Conservation (phyloP, 176 grass and related monocot genomes). For the bread wheat (Triticum aestivum) region IWGSC_CS_RefSeq_v2.1 NC_057814.1:408418133-408418632, state of each 20-base stretch:
- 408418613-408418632: conserved; percentile 30
- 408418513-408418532: not conserved
- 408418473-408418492: not conserved
- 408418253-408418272: not conserved
- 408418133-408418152: not conserved
- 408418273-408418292: too few species aligned
- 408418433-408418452: conserved; percentile 11
- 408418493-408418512: not conserved
- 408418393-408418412: not conserved
- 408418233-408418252: too few species aligned
- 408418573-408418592: not conserved
- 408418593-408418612: conserved; percentile 19
- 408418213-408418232: not conserved
- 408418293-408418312: too few species aligned
- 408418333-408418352: not conserved
- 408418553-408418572: not conserved
- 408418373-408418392: conserved; percentile 19
- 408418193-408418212: not conserved
- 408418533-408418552: not conserved
- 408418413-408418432: not conserved
- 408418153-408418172: not conserved
- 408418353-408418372: not conserved
- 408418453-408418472: not conserved
- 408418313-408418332: not conserved
- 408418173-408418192: not conserved